phyloP scores from a whole-genome alignment of 2,329 filamentous ascomycete genomes.

The Magnaporthiopsis rhizophila region DNA sequence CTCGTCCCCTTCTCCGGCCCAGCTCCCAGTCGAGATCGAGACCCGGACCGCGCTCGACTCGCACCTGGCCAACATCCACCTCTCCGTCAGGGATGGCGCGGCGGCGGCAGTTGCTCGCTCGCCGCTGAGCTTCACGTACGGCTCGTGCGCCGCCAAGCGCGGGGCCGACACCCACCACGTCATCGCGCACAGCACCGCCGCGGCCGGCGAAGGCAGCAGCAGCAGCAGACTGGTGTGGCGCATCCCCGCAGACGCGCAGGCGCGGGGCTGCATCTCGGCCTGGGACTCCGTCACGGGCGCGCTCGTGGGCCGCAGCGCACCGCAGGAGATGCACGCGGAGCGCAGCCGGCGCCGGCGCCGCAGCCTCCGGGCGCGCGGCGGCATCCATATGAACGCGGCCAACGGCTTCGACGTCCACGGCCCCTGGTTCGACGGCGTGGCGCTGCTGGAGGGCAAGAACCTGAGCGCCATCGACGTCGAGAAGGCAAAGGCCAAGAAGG shows the following conservation, averaged over 20 bases:
- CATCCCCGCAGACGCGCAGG: constrained; percentile 9
- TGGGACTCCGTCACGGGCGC: constrained; percentile 9
- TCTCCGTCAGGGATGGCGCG: constrained; percentile 10
- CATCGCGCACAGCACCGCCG: constrained; percentile 5
- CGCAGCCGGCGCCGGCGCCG: constrained; percentile 19
- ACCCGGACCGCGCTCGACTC: constrained; percentile 10
- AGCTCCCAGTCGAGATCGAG: constrained; percentile 10
- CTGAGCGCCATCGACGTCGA: constrained; percentile 42
- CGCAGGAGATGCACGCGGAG: constrained; percentile 15
- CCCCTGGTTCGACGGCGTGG: constrained; percentile 60
- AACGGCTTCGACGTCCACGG: constrained; percentile 40
- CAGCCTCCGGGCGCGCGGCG: constrained; percentile 12
- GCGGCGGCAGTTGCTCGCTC: neutral
- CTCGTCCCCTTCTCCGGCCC: constrained; percentile 4
- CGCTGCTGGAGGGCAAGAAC: constrained; percentile 46
- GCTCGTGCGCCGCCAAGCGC: constrained; percentile 6
- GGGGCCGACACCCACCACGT: constrained; percentile 10
- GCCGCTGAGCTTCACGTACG: constrained; percentile 11
- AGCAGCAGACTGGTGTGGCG: constrained; percentile 13
- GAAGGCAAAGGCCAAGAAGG: constrained; percentile 45
- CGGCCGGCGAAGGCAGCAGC: constrained; percentile 6
- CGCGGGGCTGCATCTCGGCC: constrained; percentile 13
- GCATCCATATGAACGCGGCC: constrained; percentile 40
- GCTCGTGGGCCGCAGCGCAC: constrained; percentile 12
- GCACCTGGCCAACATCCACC: constrained; percentile 13